Percentiles rank a stretch among this genome's conserved stretches.
phyloP scores from a whole-genome alignment of 208 protist species.

The Endotrypanum monterogeii region DNA sequence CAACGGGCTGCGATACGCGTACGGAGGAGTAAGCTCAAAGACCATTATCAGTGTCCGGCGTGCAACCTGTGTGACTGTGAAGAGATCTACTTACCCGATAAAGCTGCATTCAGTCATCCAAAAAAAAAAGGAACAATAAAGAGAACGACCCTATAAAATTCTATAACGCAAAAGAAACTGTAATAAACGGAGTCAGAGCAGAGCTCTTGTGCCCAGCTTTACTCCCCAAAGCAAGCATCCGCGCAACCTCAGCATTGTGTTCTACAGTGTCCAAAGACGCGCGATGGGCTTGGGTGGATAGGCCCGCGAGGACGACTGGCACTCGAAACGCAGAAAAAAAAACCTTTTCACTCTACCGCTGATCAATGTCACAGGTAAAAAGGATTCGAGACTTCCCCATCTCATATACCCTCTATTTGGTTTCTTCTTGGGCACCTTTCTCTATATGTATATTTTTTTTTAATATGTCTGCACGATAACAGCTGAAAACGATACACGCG shows the following conservation, averaged over 20 bases:
- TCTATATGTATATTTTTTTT: background rate
- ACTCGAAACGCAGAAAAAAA: background rate
- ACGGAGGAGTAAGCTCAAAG: slow-evolving; percentile 55
- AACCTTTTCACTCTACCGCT: background rate
- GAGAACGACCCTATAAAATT: background rate
- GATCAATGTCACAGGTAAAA: background rate
- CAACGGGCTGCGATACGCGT: slow-evolving; percentile 61
- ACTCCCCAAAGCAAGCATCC: background rate
- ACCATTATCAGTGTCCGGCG: slow-evolving; percentile 29
- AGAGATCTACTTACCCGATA: background rate
- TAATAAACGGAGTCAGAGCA: background rate
- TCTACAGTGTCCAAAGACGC: background rate
- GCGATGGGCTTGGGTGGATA: background rate
- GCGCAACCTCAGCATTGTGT: background rate
- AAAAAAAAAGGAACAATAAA: background rate
- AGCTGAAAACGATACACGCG: background rate
- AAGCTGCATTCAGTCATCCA: background rate
- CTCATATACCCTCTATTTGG: background rate
- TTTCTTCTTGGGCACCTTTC: too few relatives aligned
- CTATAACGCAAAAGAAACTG: background rate
- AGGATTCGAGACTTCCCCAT: background rate
- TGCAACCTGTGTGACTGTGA: background rate
- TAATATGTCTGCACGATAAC: background rate
- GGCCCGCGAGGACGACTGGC: background rate
- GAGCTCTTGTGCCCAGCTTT: background rate